Evolutionary conservation across 768 basidiomycete species (phyloP).

Genomic region (Trametes maxima): DNA sequence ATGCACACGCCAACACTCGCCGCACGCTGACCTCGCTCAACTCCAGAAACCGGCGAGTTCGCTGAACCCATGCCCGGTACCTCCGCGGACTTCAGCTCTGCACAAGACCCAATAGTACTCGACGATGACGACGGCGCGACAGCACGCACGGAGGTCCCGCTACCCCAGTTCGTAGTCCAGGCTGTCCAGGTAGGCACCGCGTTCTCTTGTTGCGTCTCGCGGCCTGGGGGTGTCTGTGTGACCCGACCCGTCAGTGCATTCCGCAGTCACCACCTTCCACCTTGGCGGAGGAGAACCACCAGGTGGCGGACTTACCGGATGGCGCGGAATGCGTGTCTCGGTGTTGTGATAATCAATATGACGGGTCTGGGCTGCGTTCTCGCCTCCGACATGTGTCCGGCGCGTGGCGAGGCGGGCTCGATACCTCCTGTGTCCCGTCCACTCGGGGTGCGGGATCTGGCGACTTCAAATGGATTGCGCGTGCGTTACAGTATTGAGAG

Average conservation of each 20-base stretch:
- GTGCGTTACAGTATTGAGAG: no score
- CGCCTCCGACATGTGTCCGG: slow-evolving; percentile 1
- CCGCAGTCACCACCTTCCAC: not conserved
- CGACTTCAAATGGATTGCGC: no score
- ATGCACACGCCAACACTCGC: not conserved
- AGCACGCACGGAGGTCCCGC: not conserved
- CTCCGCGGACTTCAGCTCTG: slow-evolving; percentile 39
- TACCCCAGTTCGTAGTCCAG: slow-evolving; percentile 20
- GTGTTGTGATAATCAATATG: not conserved
- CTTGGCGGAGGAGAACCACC: no score
- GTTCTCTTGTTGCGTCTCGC: not conserved
- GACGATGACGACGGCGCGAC: slow-evolving; percentile 6
- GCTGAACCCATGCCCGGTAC: slow-evolving; percentile 61
- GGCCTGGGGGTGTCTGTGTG: not conserved
- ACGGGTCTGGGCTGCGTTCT: not conserved
- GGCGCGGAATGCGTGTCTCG: not conserved
- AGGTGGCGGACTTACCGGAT: not conserved
- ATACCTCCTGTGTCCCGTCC: no score
- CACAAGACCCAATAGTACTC: slow-evolving; percentile 32
- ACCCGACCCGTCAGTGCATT: not conserved
- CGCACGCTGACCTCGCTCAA: slow-evolving; percentile 12
- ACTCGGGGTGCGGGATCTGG: no score
- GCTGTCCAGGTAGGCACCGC: slow-evolving; percentile 21
- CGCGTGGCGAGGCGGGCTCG: not conserved
- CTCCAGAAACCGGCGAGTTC: slow-evolving; percentile 60